A percentile compares a stretch with the other conserved stretches of the same genome.
These are phyloP conservation scores for Cryptococcus sp. DNA, from an alignment of 1,284 basidiomycete species.

Conservation along the genomic window DNA sequence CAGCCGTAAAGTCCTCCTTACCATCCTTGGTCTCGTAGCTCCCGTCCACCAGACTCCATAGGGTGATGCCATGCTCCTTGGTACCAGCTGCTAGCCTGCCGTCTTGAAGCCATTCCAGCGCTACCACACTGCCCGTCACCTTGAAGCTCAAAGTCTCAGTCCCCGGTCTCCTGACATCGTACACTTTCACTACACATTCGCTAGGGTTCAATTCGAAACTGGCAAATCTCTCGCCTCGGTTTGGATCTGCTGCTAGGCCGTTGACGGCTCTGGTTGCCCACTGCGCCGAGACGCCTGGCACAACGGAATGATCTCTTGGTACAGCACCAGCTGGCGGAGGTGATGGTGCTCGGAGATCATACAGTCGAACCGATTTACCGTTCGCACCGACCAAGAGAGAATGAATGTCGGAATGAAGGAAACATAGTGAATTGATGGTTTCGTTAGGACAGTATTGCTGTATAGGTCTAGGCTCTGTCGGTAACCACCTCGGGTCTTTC, in stretches of 20 bases:
- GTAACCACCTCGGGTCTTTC: background rate
- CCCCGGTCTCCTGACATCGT: constrained; percentile 38
- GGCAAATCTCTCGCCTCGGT: constrained; percentile 27
- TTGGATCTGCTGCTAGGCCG: constrained; percentile 30
- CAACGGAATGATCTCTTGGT: constrained; percentile 3
- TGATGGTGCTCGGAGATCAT: constrained; percentile 34
- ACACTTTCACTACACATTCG: constrained; percentile 34
- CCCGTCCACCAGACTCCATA: constrained; percentile 39
- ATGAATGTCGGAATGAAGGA: constrained; percentile 19
- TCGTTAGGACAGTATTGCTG: constrained; percentile 45
- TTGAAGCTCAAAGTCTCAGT: constrained; percentile 35
- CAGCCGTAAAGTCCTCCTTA: constrained; percentile 29
- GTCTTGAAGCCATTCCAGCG: constrained; percentile 31
- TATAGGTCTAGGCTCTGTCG: constrained; percentile 32
- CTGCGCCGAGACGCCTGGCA: constrained; percentile 13
- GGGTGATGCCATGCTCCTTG: constrained; percentile 37
- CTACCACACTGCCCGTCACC: constrained; percentile 16
- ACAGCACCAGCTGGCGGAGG: constrained; percentile 1
- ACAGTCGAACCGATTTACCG: constrained; percentile 36
- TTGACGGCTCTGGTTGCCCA: constrained; percentile 40
- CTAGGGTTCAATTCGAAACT: constrained; percentile 28
- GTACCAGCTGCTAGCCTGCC: constrained; percentile 37
- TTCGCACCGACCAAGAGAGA: constrained; percentile 35
- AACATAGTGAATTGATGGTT: constrained; percentile 36
- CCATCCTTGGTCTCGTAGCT: constrained; percentile 7